These are phyloP conservation scores for Alnus rubra DNA, from an alignment of 306 rosid genomes.

Conservation along the genomic window DNA sequence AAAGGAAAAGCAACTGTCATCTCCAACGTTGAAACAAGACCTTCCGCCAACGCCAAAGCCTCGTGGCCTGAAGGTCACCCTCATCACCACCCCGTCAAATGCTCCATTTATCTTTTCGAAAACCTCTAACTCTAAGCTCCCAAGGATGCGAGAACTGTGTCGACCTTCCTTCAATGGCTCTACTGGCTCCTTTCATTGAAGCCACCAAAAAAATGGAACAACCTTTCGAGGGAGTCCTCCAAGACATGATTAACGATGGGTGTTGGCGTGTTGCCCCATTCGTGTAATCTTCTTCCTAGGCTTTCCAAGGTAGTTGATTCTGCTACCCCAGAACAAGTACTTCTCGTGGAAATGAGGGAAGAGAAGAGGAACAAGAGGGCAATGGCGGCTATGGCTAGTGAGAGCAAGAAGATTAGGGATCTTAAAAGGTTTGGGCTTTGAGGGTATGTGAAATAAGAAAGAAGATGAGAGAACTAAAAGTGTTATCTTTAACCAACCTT, in stretches of 20 bases:
- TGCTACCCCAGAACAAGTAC: too few relatives aligned
- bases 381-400: too few relatives aligned
- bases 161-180: constrained; percentile 24
- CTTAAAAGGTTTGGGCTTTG: too few relatives aligned
- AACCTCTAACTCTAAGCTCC: not conserved
- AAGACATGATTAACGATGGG: constrained; percentile 10
- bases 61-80: constrained; percentile 23
- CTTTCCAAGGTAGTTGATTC: too few relatives aligned
- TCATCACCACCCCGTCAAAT: constrained; percentile 31
- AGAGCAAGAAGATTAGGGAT: too few relatives aligned
- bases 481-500: too few relatives aligned
- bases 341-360: too few relatives aligned
- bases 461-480: too few relatives aligned
- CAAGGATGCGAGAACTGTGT: constrained; percentile 25
- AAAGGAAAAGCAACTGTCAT: constrained; percentile 21
- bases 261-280: constrained; percentile 11
- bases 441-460: too few relatives aligned
- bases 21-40: constrained; percentile 59
- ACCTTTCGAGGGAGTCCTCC: constrained; percentile 14
- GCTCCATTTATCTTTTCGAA: constrained; percentile 12
- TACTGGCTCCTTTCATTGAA: constrained; percentile 1
- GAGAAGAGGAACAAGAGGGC: too few relatives aligned
- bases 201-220: constrained; percentile 24
- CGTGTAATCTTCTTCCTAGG: constrained; percentile 30
- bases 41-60: constrained; percentile 46